Evolutionary conservation across 129 eudicot species (phyloP), one percentile per base, ranked within the genome.

Genomic region (Ambrosia trifida): DNA sequence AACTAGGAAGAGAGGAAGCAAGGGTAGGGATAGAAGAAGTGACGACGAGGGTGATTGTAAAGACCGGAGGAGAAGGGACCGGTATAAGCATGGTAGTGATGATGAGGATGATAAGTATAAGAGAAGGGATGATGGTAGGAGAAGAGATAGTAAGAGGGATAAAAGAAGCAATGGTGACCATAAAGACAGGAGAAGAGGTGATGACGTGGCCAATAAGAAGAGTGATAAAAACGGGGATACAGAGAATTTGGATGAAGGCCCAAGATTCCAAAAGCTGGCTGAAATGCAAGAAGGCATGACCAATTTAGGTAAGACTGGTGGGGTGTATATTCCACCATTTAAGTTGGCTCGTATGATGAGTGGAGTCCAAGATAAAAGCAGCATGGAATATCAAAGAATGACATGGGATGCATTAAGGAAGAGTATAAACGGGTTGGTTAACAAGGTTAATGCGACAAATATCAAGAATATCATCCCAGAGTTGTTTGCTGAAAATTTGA

Each of bases 341-440:
- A 94, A 90, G 80, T 70, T 94, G 52, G 97, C 99, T 4, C 82
- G 95, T 40, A 90, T 90, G 99, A 83, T 94, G 89, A 84, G 85
- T 46, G 93, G 85, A 11, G 81, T 90, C 20, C 69, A 94, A 78
- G 97, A 94, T 30, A 94, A 90, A 72, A 84, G 85, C 68, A 85
- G 99, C 67, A 77, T 78, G 31, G 99, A 94, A 67, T 90, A 94
- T 66, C 99, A 94, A 76, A 75, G 97, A 13, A 74, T 94, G 91
- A 90, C 97, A 2, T 95, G 99, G 97, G 99, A 95, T 78, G 99
- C 99, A 0, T 59, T 95, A 49, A 83, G 89, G 63, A 95, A 95
- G 76, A 90, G 97, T 78, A 95, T 95, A n/a, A 95, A 90, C 38
- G 97, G 99, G 30, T 67, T 90, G 53, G 99, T 95, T 54, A 95